A percentile compares a stretch with the other conserved stretches of the same genome.
Conservation (phyloP, 2,329 filamentous ascomycete species). For the Colletotrichum cuscutae region DNA sequence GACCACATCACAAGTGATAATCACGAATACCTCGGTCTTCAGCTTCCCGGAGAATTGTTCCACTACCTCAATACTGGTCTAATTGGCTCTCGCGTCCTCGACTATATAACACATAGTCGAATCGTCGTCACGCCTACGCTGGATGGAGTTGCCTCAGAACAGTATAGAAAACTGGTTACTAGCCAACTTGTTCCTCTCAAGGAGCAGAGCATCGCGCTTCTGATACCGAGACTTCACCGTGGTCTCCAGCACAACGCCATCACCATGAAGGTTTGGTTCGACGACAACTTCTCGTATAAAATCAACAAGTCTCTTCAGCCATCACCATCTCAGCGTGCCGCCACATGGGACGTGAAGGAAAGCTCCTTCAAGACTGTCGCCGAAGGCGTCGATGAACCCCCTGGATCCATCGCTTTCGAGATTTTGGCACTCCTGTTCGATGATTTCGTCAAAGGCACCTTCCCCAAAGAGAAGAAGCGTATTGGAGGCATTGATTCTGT, state of each 20-base stretch:
- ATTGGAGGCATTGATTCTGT: slow-evolving; percentile 71
- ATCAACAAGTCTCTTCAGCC: slow-evolving; percentile 65
- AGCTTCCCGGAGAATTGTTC: slow-evolving; percentile 89
- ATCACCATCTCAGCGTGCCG: slow-evolving; percentile 58
- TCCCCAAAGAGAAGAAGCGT: slow-evolving; percentile 66
- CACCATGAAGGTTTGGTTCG: slow-evolving; percentile 85
- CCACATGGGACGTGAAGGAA: slow-evolving; percentile 80
- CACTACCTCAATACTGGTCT: slow-evolving; percentile 89
- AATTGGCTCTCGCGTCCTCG: slow-evolving; percentile 81
- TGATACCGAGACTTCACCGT: slow-evolving; percentile 83
- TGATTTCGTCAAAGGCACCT: slow-evolving; percentile 76
- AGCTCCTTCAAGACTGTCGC: slow-evolving; percentile 60
- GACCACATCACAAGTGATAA: slow-evolving; percentile 83
- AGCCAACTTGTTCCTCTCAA: slow-evolving; percentile 79
- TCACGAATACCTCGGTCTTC: slow-evolving; percentile 89
- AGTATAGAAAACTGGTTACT: slow-evolving; percentile 84
- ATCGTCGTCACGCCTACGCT: slow-evolving; percentile 84
- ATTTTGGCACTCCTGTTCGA: slow-evolving; percentile 75
- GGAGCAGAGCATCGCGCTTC: slow-evolving; percentile 79
- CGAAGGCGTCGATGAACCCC: slow-evolving; percentile 50
- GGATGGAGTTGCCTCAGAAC: slow-evolving; percentile 81
- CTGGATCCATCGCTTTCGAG: slow-evolving; percentile 66
- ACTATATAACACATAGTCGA: slow-evolving; percentile 84
- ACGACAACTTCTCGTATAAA: slow-evolving; percentile 73
- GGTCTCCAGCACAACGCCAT: slow-evolving; percentile 86